Base-by-base conservation (phyloP, 257 asterid species). In the Solanum arcanum region DNA sequence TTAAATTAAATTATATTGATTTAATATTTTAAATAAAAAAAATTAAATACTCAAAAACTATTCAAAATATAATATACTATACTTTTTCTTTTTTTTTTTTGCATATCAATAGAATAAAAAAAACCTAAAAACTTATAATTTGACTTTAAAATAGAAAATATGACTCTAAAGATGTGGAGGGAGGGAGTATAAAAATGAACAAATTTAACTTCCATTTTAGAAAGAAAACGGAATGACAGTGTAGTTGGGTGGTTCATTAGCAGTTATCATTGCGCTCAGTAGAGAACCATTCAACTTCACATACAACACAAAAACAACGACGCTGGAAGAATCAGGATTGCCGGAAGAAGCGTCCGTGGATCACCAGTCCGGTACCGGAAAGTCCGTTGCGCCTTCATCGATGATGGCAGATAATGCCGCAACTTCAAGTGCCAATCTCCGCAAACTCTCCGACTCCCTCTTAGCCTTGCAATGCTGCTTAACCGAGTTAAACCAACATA, bases 401-500 rank as follows among this genome's bases (percentile, higher is more conserved):
- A 56, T 56, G 64, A 56, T 68, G 74, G 74, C 39, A 27, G 8
- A 68, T 68, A 6, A 15, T 7, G 23, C 80, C 49, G 46, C 87
- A 7, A 35, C 73, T 75, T 90, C 97, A 3, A 84, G 92, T 47
- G 42, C 88, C 84, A 91, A 92, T 27, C 90, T 94, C 87, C 90
- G 90, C 68, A 77, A 84, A 89, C 92, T 95, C 73, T 88, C 94
- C 87, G 64, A 86, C 59, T 94, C 94, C 39, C 90, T 95, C 16
- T 56, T 93, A 31, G 88, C 89, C 56, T 95, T 95, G 92, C 89
- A 91, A 18, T 83, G 90, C 56, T 88, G 95, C 92, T 95, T 88
- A 69, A 91, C 92, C 44, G 97, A 94, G 72, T 93, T 96, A 77
- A 91, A 90, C 27, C 73, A 82, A 74, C 98, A 95, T 75, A 92